Evolutionary conservation across 2,329 filamentous ascomycete genomes (phyloP), one percentile per base, ranked within the genome.

Genomic region (Phyllosticta capitalensis): DNA sequence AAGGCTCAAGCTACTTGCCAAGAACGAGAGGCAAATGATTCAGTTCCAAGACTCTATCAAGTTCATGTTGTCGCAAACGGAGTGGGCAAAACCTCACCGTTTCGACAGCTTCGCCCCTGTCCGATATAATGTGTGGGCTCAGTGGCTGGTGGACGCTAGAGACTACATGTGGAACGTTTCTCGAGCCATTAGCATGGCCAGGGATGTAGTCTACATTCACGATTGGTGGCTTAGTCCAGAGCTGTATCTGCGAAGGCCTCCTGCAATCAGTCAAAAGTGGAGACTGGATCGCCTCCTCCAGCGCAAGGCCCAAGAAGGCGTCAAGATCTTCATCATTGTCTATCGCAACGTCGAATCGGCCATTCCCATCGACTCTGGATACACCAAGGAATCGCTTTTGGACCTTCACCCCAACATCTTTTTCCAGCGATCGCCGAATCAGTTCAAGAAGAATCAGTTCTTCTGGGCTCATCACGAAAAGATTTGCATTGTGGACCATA

Each of bases 161-260:
- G 94, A 99, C 71, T 95, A 97, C 78, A 97, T 97, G 92, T 99
- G 94, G 94, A 95, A 96, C 71, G 91, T 97, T 7, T 97, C 92
- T 10, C 84, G 92, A 64, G 94, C 94, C 12, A 95, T 99, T 67
- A 94, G 90, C 70, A 96, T 96, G 85, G 94, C 94, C 9, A 90
- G 90, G 67, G 94, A 97, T 75, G 92, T 97, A 63, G 92, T 99
- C 66, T 97, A 97, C 74, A 97, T 99, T 63, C 94, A 99, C 71
- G 94, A 97, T 73, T 99, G 94, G 94, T 99, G 94, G 94, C 77
- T 99, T 49, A 96, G 90, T 66, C 94, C 94, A 0, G 92, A 99
- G 73, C 77, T 99, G 52, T 99, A 99, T 76, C 87, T 97, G 85
- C 84, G 94, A 62, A 83, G 94, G 61, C 94, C 94, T 57, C 89